Evolutionary conservation across 139 green algal genomes (phyloP), one percentile per base, ranked within the genome.

Genomic region (Picochlorum sp.): DNA sequence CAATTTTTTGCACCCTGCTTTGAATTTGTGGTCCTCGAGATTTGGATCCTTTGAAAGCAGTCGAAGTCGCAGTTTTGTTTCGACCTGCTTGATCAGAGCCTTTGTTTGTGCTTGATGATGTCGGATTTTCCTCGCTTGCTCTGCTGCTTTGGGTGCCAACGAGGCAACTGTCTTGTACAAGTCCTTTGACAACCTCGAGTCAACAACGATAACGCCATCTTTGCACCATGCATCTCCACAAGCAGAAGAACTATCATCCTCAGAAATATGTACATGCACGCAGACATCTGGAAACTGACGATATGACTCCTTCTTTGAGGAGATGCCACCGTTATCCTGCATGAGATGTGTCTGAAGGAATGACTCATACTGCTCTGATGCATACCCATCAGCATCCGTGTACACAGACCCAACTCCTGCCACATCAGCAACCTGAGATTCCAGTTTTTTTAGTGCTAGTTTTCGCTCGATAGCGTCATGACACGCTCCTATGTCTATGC

Each of bases 41-140:
- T 26, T 54, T 4, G 74, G 62, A 49, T 85, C 78, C 0, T 64
- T 58, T 4, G 38, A 56, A 24, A 89, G 60, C 24, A 68, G 68
- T 58, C 80, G 56, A 45, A 87, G 59, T 20, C 65, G 66, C 38
- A 78, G 50, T 41, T 68, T 51, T 11, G 57, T 65, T 63, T 82
- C 74, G 49, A 78, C 69, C 26, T 66, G 50, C 0, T 26, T 63
- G 9, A 71, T 61, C 56, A 79, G 51, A 6, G 56, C 46, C 15
- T 69, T 65, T 4, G 64, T 41, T 49, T 74, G 50, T 15, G 59
- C 38, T 26, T 62, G 23, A 18, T 66, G 21, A 57, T 37, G 3
- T 47, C 14, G 37, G 5, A 46, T 56, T 41, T 32, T 26, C 45
- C 46, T 62, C 44, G 57, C 49, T 34, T 44, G 10, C 23, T 44